Evolutionary conservation across 2,329 filamentous ascomycete genomes (phyloP).

Genomic region (Epichloe sibirici): DNA sequence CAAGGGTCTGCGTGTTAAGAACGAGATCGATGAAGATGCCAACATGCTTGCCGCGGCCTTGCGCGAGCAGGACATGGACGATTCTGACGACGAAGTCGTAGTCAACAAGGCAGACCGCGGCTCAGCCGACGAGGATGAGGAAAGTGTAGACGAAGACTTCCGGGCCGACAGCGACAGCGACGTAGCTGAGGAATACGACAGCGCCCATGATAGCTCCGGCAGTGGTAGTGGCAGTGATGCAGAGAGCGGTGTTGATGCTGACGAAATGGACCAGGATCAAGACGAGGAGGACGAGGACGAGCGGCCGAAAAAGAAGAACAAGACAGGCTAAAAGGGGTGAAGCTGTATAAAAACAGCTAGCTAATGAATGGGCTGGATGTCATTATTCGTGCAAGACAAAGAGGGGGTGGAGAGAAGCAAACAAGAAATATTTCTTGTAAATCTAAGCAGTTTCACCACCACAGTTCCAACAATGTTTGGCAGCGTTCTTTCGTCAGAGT

Average conservation of each 20-base stretch:
- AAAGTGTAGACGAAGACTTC: slow-evolving; percentile 95
- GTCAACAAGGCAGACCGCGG: slow-evolving; percentile 63
- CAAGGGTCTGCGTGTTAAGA: slow-evolving; percentile 92
- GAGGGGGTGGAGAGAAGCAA: background rate
- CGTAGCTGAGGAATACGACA: slow-evolving; percentile 92
- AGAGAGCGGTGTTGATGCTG: slow-evolving; percentile 36
- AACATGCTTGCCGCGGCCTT: slow-evolving; percentile 69
- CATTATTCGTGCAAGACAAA: background rate
- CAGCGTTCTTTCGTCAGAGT: too few relatives aligned
- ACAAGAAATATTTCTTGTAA: background rate
- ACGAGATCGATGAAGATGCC: slow-evolving; percentile 94
- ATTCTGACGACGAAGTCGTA: slow-evolving; percentile 72
- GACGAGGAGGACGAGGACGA: slow-evolving; percentile 31
- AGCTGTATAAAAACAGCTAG: background rate
- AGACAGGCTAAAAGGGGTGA: slow-evolving; percentile 15
- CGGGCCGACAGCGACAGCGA: slow-evolving; percentile 84
- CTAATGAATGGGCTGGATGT: background rate
- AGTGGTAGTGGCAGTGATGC: slow-evolving; percentile 50
- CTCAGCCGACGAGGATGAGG: slow-evolving; percentile 89
- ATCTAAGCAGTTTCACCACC: background rate
- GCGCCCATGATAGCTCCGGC: slow-evolving; percentile 75
- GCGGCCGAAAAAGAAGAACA: slow-evolving; percentile 39
- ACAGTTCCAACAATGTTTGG: too few relatives aligned
- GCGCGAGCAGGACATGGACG: slow-evolving; percentile 70
- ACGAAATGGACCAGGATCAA: slow-evolving; percentile 28